A percentile compares a stretch with the other conserved stretches of the same genome.
Conservation (phyloP, 352 stramenopile genomes). For the Globisporangium rhizosaccharum region DNA sequence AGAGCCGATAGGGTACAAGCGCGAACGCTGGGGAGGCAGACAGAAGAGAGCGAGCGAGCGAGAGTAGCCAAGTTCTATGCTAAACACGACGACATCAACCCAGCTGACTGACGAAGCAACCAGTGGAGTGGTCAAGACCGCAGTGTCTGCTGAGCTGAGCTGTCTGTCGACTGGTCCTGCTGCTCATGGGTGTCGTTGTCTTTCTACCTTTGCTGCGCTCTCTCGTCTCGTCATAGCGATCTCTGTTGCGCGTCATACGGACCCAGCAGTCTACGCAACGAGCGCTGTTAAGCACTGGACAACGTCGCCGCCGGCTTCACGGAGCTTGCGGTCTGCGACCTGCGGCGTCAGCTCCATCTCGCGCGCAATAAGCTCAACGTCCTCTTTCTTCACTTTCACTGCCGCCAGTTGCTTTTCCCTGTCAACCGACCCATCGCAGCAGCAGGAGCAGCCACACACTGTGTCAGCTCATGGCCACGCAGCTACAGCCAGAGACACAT, state of each 20-base stretch:
- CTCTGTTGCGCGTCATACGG: background rate
- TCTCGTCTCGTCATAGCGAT: background rate
- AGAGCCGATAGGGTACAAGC: too few relatives aligned
- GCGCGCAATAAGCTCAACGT: conserved; percentile 66
- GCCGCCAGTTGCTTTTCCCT: conserved; percentile 76
- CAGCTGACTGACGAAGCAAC: background rate
- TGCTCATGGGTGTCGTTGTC: background rate
- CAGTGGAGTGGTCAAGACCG: too few relatives aligned
- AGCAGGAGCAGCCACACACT: background rate
- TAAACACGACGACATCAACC: background rate
- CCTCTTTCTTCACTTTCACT: conserved; percentile 79
- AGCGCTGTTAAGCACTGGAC: conserved; percentile 61
- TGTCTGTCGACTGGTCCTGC: background rate
- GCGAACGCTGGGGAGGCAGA: too few relatives aligned
- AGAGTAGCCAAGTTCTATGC: background rate
- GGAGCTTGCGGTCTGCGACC: conserved; percentile 77
- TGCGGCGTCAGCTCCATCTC: conserved; percentile 78
- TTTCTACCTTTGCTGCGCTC: background rate
- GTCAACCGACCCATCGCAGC: background rate
- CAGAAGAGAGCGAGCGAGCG: background rate
- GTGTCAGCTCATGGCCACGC: background rate
- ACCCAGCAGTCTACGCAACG: conserved; percentile 24
- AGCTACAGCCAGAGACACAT: background rate
- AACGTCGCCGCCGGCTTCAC: conserved; percentile 69
- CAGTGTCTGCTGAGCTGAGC: background rate